Evolutionary conservation across 768 basidiomycete genomes (phyloP).

Genomic region (Galerina sulciceps): DNA sequence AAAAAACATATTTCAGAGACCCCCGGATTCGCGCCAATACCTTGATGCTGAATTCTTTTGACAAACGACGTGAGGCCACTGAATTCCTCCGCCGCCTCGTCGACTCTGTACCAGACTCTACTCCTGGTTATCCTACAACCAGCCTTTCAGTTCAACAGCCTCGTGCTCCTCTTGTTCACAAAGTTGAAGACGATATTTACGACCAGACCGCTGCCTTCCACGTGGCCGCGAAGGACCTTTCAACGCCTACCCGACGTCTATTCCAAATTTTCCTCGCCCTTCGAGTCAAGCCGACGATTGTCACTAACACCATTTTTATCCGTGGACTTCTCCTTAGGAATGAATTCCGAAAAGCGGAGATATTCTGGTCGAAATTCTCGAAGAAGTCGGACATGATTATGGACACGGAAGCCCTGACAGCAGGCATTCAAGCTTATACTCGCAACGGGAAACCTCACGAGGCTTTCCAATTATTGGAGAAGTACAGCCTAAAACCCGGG

Average conservation of each 20-base stretch:
- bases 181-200: conserved; percentile 42
- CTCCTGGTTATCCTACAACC: neutral
- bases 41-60: conserved; percentile 43
- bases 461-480: conserved; percentile 57
- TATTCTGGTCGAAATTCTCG: conserved; percentile 46
- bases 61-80: conserved; percentile 48
- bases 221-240: conserved; percentile 45
- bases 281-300: conserved; percentile 43
- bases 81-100: conserved; percentile 39
- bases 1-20: conserved; percentile 9
- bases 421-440: conserved; percentile 55
- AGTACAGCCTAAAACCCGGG: conserved; percentile 27
- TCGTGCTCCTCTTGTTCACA: conserved; percentile 17
- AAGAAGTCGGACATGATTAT: conserved; percentile 34
- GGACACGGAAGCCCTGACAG: conserved; percentile 51
- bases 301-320: conserved; percentile 58
- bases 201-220: conserved; percentile 52
- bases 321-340: conserved; percentile 52
- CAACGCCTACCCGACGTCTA: conserved; percentile 34
- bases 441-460: conserved; percentile 43
- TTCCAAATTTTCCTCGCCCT: conserved; percentile 38
- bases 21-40: conserved; percentile 43
- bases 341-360: conserved; percentile 41
- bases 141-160: neutral
- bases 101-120: neutral